Percentiles rank a stretch among this genome's conserved stretches.
Conservation (phyloP, 805 yeast genomes). For the Limtongia smithiae region DNA sequence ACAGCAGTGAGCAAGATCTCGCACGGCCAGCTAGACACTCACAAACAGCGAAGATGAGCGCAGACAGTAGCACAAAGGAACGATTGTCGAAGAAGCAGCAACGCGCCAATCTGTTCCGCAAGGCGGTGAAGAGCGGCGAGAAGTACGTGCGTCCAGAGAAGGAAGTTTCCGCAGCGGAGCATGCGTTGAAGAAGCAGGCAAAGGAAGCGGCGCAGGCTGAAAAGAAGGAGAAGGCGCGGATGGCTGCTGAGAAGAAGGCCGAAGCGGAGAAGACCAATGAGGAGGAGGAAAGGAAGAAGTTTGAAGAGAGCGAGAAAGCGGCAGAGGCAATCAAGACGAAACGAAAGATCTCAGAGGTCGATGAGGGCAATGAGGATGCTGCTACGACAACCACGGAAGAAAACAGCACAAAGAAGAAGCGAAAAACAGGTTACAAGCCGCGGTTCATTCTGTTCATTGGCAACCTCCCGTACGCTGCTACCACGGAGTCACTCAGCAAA, state of each 20-base stretch:
- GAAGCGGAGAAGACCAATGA: conserved; percentile 1
- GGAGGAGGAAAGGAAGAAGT: not conserved
- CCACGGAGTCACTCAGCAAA: conserved; percentile 55
- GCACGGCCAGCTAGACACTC: no score
- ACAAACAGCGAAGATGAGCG: no score
- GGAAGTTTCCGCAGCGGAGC: conserved; percentile 7
- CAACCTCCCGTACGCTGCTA: conserved; percentile 71
- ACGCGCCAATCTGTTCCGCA: conserved; percentile 30
- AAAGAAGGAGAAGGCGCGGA: conserved; percentile 5
- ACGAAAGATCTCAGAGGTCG: not conserved
- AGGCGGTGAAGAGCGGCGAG: conserved; percentile 14
- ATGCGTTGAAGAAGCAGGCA: conserved; percentile 4
- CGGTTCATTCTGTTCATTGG: conserved; percentile 87
- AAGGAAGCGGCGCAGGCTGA: not conserved
- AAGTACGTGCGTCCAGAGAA: not conserved
- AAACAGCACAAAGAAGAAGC: conserved; percentile 41
- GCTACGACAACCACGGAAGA: conserved; percentile 1
- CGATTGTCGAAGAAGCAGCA: conserved; percentile 35
- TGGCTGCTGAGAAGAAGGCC: conserved; percentile 2
- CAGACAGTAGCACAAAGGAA: not conserved
- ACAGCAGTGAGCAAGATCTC: no score
- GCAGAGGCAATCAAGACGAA: not conserved
- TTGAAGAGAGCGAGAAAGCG: not conserved
- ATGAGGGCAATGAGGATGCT: no score
- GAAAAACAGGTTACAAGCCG: conserved; percentile 60